A percentile compares a stretch with the other conserved stretches of the same genome.
Conservation (phyloP, 441 rosid genomes). For the Euphorbia schlechtendalii region DNA sequence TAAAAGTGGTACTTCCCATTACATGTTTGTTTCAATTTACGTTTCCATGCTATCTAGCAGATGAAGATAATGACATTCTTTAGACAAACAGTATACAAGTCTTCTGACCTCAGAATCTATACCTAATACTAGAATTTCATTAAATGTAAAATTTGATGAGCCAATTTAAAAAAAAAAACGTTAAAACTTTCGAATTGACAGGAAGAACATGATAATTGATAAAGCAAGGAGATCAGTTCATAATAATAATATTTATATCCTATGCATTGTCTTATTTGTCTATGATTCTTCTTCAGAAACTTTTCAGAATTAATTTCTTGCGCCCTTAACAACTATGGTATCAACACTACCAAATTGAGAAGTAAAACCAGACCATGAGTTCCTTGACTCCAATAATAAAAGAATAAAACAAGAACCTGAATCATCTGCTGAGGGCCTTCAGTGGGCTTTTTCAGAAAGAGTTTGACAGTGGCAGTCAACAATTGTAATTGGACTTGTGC, state of each 20-base stretch:
- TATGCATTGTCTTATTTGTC: background rate
- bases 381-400: constrained; percentile 9
- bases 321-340: too few relatives aligned
- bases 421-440: constrained; percentile 99
- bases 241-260: background rate
- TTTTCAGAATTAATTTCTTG: background rate
- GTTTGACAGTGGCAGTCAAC: constrained; percentile 92
- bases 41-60: too few relatives aligned
- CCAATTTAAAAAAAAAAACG: background rate
- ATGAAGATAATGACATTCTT: too few relatives aligned
- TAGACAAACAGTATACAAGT: too few relatives aligned
- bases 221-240: too few relatives aligned
- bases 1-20: too few relatives aligned
- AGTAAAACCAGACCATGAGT: constrained; percentile 15
- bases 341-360: too few relatives aligned
- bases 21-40: too few relatives aligned
- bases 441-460: constrained; percentile 95
- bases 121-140: background rate
- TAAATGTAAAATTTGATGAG: too few relatives aligned
- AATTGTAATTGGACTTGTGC: constrained; percentile 95
- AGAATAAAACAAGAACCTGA: constrained; percentile 49
- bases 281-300: background rate
- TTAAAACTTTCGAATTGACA: background rate
- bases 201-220: too few relatives aligned
- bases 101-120: background rate